Evolutionary conservation across 108 stramenopile genomes (phyloP).

Genomic region (Pseudonitzschia pungens): DNA sequence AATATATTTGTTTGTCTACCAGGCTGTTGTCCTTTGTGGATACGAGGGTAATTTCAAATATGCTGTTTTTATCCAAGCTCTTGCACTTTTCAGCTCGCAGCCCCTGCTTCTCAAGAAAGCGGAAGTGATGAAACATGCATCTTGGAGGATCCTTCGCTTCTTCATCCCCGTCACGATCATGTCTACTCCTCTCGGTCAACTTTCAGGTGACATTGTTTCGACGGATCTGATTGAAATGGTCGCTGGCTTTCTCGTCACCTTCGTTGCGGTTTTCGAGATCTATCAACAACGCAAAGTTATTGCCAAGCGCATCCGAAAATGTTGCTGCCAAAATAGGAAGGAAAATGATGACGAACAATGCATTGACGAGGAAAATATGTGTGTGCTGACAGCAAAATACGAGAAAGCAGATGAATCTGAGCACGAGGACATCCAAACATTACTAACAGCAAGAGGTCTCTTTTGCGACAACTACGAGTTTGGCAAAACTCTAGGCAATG

Average conservation of each 20-base stretch:
- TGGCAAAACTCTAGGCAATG: slow-evolving; percentile 51
- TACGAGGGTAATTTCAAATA: slow-evolving; percentile 37
- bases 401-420: not conserved
- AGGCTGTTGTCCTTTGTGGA: slow-evolving; percentile 32
- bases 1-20: slow-evolving; percentile 44
- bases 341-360: not conserved
- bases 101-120: slow-evolving; percentile 10
- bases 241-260: slow-evolving; percentile 9
- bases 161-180: slow-evolving; percentile 45
- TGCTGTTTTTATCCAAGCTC: slow-evolving; percentile 46
- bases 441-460: not conserved
- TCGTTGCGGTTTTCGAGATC: slow-evolving; percentile 10
- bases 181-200: slow-evolving; percentile 41
- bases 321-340: not conserved
- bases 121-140: slow-evolving; percentile 35
- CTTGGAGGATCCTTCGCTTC: slow-evolving; percentile 25
- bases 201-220: slow-evolving; percentile 7
- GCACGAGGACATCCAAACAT: not conserved
- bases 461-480: not conserved
- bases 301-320: not conserved
- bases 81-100: slow-evolving; percentile 25
- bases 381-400: too few species aligned
- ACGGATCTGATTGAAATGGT: slow-evolving; percentile 15
- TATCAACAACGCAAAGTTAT: slow-evolving; percentile 10
- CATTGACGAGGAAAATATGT: not conserved